Evolutionary conservation across 2,329 filamentous ascomycete genomes (phyloP).

Genomic region (Aureobasidium subglaciale): DNA sequence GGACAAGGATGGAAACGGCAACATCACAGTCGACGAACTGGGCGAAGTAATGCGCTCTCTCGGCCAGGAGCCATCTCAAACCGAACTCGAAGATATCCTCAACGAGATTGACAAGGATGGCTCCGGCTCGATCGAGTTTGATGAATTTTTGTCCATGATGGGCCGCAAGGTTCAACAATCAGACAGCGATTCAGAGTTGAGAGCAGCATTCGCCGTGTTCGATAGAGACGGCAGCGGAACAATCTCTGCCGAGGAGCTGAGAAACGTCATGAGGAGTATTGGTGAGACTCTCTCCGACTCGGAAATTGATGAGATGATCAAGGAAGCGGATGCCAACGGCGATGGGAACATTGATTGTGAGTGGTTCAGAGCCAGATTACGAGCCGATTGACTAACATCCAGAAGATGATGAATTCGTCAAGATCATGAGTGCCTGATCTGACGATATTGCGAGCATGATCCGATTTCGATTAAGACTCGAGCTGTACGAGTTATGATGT

Average conservation of each 20-base stretch:
- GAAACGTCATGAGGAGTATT: slow-evolving; percentile 13
- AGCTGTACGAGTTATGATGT: neutral
- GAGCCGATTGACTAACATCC: neutral
- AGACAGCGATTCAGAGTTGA: slow-evolving; percentile 11
- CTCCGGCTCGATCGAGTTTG: slow-evolving; percentile 10
- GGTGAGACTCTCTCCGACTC: slow-evolving; percentile 1
- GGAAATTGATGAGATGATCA: slow-evolving; percentile 15
- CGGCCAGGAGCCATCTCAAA: slow-evolving; percentile 9
- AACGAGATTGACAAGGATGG: slow-evolving; percentile 13
- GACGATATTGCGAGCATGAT: neutral
- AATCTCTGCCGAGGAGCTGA: slow-evolving; percentile 10
- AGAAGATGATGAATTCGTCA: slow-evolving; percentile 13
- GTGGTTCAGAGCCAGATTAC: neutral
- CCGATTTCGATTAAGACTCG: neutral
- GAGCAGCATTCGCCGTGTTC: slow-evolving; percentile 8
- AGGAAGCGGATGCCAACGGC: slow-evolving; percentile 11
- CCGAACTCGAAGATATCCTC: slow-evolving; percentile 13
- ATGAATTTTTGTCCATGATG: slow-evolving; percentile 12
- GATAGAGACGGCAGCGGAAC: slow-evolving; percentile 13
- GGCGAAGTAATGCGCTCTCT: slow-evolving; percentile 15
- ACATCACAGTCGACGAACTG: slow-evolving; percentile 14
- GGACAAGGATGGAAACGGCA: slow-evolving; percentile 15
- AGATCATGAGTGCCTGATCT: slow-evolving; percentile 2
- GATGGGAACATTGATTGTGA: slow-evolving; percentile 14
- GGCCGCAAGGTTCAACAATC: slow-evolving; percentile 11